Percentiles rank a stretch among this genome's conserved stretches.
Evolutionary conservation across 2,329 filamentous ascomycete genomes (phyloP).

Genomic region (Cryoendolithus antarcticus): DNA sequence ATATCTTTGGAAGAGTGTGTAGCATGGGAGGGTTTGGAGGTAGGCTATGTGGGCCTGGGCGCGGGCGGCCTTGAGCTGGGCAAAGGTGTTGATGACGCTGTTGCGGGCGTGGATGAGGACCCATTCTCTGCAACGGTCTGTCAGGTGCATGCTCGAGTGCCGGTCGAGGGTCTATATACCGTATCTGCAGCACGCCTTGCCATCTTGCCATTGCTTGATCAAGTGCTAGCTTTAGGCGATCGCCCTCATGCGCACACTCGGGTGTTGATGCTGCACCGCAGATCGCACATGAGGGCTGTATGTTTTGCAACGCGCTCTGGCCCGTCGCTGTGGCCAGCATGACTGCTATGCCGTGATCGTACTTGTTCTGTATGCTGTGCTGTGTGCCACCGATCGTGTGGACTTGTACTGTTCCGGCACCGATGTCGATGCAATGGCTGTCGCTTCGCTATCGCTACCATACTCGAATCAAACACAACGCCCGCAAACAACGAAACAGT

Average conservation of each 20-base stretch:
- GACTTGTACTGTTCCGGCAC: too few species aligned
- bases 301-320: not conserved
- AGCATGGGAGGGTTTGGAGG: conserved; percentile 33
- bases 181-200: conserved; percentile 15
- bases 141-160: not conserved
- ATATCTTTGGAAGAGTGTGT: conserved; percentile 35
- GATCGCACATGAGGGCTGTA: conserved; percentile 21
- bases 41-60: conserved; percentile 31
- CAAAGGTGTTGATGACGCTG: conserved; percentile 33
- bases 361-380: too few species aligned
- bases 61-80: conserved; percentile 27
- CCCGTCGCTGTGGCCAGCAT: not conserved
- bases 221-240: conserved; percentile 20
- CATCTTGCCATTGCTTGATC: conserved; percentile 21
- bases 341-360: too few species aligned
- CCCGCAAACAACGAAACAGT: too few species aligned
- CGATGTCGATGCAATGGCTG: too few species aligned
- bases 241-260: conserved; percentile 23
- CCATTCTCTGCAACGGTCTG: conserved; percentile 28
- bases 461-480: too few species aligned
- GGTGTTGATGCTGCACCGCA: conserved; percentile 21
- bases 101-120: conserved; percentile 33
- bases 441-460: too few species aligned
- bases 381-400: too few species aligned
- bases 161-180: conserved; percentile 10